phyloP scores from a whole-genome alignment of 1,284 basidiomycete genomes.

The Ustilago curta region DNA sequence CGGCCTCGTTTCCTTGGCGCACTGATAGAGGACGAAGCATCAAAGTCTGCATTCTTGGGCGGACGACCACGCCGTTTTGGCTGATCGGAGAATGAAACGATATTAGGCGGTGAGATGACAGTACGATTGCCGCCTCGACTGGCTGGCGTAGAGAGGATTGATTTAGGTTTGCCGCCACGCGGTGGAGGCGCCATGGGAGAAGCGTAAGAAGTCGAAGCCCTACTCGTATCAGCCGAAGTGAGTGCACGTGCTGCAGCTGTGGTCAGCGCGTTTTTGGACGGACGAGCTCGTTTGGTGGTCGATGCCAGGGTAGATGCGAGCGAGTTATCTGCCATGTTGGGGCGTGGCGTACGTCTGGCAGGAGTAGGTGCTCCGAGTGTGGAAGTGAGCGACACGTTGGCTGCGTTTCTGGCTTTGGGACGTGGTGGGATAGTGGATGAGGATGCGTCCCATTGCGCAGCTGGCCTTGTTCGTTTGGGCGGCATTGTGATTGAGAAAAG shows the following conservation, averaged over 20 bases:
- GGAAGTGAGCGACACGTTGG: slow-evolving; percentile 35
- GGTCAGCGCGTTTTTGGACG: slow-evolving; percentile 21
- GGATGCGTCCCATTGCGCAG: slow-evolving; percentile 17
- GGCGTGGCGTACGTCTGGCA: slow-evolving; percentile 4
- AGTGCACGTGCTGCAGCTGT: slow-evolving; percentile 23
- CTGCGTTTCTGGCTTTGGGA: slow-evolving; percentile 10
- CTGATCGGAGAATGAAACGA: slow-evolving; percentile 30
- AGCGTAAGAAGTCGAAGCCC: slow-evolving; percentile 18
- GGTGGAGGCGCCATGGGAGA: slow-evolving; percentile 3
- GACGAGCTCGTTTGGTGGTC: slow-evolving; percentile 17
- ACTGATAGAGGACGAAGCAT: no score
- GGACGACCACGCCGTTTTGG: slow-evolving; percentile 9
- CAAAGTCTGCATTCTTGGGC: slow-evolving; percentile 5
- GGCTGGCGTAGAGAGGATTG: slow-evolving; percentile 17
- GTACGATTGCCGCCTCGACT: slow-evolving; percentile 9
- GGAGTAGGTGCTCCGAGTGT: slow-evolving; percentile 38
- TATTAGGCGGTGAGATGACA: slow-evolving; percentile 10
- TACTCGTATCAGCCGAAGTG: slow-evolving; percentile 11
- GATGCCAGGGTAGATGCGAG: slow-evolving; percentile 26
- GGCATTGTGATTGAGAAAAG: slow-evolving; percentile 7
- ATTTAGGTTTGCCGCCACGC: slow-evolving; percentile 30
- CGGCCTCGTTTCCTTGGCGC: no score
- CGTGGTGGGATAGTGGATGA: slow-evolving; percentile 16
- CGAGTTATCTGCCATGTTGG: slow-evolving; percentile 16
- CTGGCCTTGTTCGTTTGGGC: neutral